phyloP scores from a whole-genome alignment of 2,329 filamentous ascomycete genomes.

The Xylaria sp. region DNA sequence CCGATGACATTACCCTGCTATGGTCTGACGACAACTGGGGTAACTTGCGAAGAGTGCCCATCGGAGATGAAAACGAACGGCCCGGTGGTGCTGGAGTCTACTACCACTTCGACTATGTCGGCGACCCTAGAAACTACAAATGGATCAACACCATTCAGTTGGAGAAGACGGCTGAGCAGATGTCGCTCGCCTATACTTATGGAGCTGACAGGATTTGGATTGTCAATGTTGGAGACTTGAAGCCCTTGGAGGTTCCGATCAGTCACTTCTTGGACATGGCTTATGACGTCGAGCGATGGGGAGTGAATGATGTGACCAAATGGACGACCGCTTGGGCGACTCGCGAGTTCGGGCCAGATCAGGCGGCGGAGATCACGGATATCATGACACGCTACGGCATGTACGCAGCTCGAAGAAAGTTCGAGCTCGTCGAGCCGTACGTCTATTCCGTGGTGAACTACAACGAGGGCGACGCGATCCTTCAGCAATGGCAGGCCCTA shows the following conservation, averaged over 20 bases:
- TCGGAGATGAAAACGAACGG: conserved; percentile 47
- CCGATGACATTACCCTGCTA: conserved; percentile 56
- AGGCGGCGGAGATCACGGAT: conserved; percentile 44
- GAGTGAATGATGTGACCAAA: conserved; percentile 47
- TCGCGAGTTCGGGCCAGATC: conserved; percentile 50
- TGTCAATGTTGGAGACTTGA: conserved; percentile 60
- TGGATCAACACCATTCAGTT: conserved; percentile 64
- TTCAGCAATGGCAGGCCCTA: conserved; percentile 50
- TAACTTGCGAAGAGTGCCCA: conserved; percentile 53
- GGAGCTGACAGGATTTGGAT: conserved; percentile 58
- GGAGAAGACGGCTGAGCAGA: conserved; percentile 60
- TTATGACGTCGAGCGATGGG: conserved; percentile 56
- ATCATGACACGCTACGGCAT: conserved; percentile 52
- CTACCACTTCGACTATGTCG: conserved; percentile 52
- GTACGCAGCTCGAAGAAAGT: conserved; percentile 54
- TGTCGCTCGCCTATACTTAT: conserved; percentile 55
- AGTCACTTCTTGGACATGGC: conserved; percentile 64
- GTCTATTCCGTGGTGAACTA: conserved; percentile 57
- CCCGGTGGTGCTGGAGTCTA: conserved; percentile 55
- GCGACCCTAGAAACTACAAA: conserved; percentile 54
- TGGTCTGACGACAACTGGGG: conserved; percentile 62
- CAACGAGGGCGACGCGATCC: conserved; percentile 52
- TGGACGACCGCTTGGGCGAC: conserved; percentile 55
- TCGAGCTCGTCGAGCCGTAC: conserved; percentile 51
- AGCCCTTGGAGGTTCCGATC: conserved; percentile 59